Percentiles rank a stretch among this genome's conserved stretches.
phyloP scores from a whole-genome alignment of 1,284 basidiomycete species.

The Schizophyllum amplum region DNA sequence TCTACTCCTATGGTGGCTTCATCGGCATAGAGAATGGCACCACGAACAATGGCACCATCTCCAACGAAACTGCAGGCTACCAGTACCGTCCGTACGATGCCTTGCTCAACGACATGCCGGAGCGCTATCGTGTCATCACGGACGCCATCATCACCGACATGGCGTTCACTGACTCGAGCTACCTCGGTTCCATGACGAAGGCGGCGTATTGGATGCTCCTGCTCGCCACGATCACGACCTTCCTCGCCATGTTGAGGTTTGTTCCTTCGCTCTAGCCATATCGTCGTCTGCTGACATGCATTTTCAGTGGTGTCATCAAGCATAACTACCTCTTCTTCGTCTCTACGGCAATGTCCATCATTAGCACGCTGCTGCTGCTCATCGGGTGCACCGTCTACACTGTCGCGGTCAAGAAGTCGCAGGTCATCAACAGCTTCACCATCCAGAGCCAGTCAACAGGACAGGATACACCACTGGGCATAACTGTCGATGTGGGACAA shows the following conservation, averaged over 20 bases:
- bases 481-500: constrained; percentile 50
- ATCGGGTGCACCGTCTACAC: constrained; percentile 73
- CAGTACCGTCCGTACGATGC: constrained; percentile 54
- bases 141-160: constrained; percentile 41
- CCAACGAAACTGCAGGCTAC: constrained; percentile 48
- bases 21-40: constrained; percentile 35
- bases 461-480: constrained; percentile 42
- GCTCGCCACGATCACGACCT: constrained; percentile 60
- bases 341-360: constrained; percentile 53
- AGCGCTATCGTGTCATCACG: constrained; percentile 53
- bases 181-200: constrained; percentile 53
- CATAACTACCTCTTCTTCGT: constrained; percentile 58
- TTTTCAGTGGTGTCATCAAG: constrained; percentile 56
- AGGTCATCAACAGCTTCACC: constrained; percentile 47
- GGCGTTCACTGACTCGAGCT: constrained; percentile 53
- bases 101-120: constrained; percentile 56
- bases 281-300: constrained; percentile 2
- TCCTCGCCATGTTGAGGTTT: constrained; percentile 54
- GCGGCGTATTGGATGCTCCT: constrained; percentile 71
- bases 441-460: constrained; percentile 25
- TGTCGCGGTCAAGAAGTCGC: constrained; percentile 55
- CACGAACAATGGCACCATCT: constrained; percentile 45
- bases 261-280: constrained; percentile 12
- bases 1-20: constrained; percentile 73
- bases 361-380: constrained; percentile 55